A percentile compares a stretch with the other conserved stretches of the same genome.
Conservation (phyloP, 345 rosid species). For the Gossypium sturtianum region DNA sequence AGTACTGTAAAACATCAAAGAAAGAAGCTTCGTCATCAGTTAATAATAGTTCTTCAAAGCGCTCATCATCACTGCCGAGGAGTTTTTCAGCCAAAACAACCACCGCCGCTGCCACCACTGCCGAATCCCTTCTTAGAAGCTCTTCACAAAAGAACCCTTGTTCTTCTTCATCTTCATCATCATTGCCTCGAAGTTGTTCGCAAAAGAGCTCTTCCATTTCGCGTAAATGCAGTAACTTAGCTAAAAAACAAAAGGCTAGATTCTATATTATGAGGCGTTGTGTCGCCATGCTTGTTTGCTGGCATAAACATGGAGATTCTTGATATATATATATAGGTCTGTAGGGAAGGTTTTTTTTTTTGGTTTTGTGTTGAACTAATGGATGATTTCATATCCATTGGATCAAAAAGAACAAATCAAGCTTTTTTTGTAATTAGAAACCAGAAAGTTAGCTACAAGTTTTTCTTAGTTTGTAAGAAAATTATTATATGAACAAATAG, state of each 20-base stretch:
- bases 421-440: slow-evolving; percentile 22
- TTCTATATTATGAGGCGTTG: slow-evolving; percentile 95
- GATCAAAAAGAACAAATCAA: slow-evolving; percentile 8
- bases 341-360: neutral
- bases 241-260: slow-evolving; percentile 92
- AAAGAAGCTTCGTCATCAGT: slow-evolving; percentile 33
- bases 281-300: slow-evolving; percentile 97
- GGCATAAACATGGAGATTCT: slow-evolving; percentile 93
- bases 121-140: slow-evolving; percentile 50
- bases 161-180: slow-evolving; percentile 31
- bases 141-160: slow-evolving; percentile 44
- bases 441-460: slow-evolving; percentile 32
- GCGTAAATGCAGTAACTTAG: slow-evolving; percentile 71
- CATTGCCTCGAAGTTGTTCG: slow-evolving; percentile 43
- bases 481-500: slow-evolving; percentile 18
- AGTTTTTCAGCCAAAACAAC: slow-evolving; percentile 52
- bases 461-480: slow-evolving; percentile 33
- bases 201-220: slow-evolving; percentile 59
- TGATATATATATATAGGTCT: slow-evolving; percentile 18
- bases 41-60: slow-evolving; percentile 32
- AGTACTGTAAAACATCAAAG: slow-evolving; percentile 51
- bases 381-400: slow-evolving; percentile 18
- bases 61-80: slow-evolving; percentile 34
- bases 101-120: slow-evolving; percentile 50
- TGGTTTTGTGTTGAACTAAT: slow-evolving; percentile 14